Evolutionary conservation across 1,284 basidiomycete genomes (phyloP).

Genomic region (Ustilago hordei): DNA sequence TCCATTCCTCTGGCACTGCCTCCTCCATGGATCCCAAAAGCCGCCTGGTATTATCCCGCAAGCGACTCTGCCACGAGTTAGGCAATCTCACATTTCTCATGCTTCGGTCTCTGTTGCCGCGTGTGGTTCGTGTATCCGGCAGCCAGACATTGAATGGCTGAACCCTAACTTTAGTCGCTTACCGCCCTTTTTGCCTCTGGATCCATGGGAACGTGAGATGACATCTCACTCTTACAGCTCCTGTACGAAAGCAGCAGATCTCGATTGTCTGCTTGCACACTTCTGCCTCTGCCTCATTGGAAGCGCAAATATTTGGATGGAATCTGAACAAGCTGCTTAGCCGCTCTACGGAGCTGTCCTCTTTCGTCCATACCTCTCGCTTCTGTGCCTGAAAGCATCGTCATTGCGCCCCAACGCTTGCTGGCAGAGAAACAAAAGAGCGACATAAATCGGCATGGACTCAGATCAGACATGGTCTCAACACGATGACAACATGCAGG

Average conservation of each 20-base stretch:
- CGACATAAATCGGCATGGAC: conserved; percentile 1
- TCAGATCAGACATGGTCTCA: not conserved
- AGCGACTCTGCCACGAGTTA: too few relatives aligned
- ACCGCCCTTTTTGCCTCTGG: not conserved
- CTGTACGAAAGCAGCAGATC: conserved; percentile 3
- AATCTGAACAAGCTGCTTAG: not conserved
- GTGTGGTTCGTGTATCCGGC: not conserved
- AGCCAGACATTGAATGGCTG: not conserved
- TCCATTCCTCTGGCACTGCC: not conserved
- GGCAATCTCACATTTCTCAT: too few relatives aligned
- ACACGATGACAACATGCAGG: not conserved
- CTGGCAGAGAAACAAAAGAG: not conserved
- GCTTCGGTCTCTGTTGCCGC: too few relatives aligned
- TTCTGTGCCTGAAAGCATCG: not conserved
- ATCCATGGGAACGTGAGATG: conserved; percentile 13
- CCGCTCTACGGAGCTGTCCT: not conserved
- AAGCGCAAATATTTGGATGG: not conserved
- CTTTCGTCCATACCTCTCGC: not conserved
- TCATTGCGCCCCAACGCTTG: not conserved
- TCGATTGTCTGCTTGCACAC: not conserved
- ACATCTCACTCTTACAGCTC: not conserved
- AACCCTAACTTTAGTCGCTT: not conserved
- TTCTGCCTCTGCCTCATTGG: not conserved
- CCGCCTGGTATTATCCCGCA: not conserved
- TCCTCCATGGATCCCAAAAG: not conserved